These are phyloP conservation scores for Hypoxylon sp. DNA, from an alignment of 2,329 filamentous ascomycete species.

Conservation along the genomic window DNA sequence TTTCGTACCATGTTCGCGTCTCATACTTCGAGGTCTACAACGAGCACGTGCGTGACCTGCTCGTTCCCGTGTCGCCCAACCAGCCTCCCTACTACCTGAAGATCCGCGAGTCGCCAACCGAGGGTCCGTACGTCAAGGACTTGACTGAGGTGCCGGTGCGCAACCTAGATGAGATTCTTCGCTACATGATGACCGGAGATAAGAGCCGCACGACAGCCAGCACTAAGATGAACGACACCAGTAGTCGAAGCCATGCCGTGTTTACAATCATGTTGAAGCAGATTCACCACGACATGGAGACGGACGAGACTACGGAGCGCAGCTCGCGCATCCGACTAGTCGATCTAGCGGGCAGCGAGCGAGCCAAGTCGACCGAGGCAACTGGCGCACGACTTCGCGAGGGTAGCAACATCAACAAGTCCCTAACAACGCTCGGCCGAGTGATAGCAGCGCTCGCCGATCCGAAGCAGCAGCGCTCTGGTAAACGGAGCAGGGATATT, in stretches of 20 bases:
- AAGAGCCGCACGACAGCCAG: conserved; percentile 88
- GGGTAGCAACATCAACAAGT: conserved; percentile 99
- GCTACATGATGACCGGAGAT: conserved; percentile 92
- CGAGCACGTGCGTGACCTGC: conserved; percentile 94
- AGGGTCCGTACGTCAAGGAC: conserved; percentile 97
- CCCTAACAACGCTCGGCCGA: conserved; percentile 91
- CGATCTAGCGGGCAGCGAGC: conserved; percentile 93
- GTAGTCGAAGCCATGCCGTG: conserved; percentile 94
- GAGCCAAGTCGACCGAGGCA: conserved; percentile 95
- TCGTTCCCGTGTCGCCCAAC: conserved; percentile 79
- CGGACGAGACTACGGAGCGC: conserved; percentile 97
- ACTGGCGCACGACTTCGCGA: conserved; percentile 92
- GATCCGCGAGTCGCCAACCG: conserved; percentile 93
- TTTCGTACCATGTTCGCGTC: conserved; percentile 96
- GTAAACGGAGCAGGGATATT: conserved; percentile 72
- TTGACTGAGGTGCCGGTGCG: conserved; percentile 93
- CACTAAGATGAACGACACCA: conserved; percentile 99
- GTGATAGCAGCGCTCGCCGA: conserved; percentile 93
- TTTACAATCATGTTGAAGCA: conserved; percentile 99
- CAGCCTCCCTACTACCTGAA: conserved; percentile 93
- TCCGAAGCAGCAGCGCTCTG: conserved; percentile 67
- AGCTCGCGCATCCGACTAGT: conserved; percentile 94
- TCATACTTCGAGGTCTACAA: conserved; percentile 99
- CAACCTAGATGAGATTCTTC: conserved; percentile 87
- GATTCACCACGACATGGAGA: conserved; percentile 96